Evolutionary conservation across 2,329 filamentous ascomycete species (phyloP).

Genomic region (Fusarium xylarioides): DNA sequence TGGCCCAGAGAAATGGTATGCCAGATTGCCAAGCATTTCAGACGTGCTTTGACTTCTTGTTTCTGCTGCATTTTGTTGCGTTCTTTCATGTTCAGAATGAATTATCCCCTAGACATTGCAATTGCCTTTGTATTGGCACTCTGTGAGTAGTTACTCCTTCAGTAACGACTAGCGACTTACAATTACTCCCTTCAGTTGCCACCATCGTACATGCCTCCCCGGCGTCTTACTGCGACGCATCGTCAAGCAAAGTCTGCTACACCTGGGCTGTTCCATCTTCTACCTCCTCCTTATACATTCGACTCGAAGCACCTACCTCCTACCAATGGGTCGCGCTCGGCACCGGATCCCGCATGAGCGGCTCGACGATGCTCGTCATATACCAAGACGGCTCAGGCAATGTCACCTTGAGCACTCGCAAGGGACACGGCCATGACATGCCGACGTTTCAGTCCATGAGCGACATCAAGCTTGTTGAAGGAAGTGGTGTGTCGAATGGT

Average conservation of each 20-base stretch:
- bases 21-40: background rate
- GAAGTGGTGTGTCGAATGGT: background rate
- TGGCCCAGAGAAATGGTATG: background rate
- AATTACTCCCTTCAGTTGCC: background rate
- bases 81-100: background rate
- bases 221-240: background rate
- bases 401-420: background rate
- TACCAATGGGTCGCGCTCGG: conserved; percentile 7
- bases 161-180: background rate
- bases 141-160: background rate
- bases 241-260: background rate
- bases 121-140: background rate
- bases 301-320: background rate
- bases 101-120: background rate
- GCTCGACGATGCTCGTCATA: background rate
- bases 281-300: background rate
- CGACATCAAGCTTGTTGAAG: background rate
- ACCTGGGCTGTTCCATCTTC: background rate
- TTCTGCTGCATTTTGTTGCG: background rate
- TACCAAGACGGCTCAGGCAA: conserved; percentile 1
- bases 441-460: background rate
- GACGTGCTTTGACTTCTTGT: background rate
- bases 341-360: background rate
- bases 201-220: background rate
- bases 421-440: background rate